phyloP scores from a whole-genome alignment of 1,139 yeast species.

The Candida dubliniensis region DNA sequence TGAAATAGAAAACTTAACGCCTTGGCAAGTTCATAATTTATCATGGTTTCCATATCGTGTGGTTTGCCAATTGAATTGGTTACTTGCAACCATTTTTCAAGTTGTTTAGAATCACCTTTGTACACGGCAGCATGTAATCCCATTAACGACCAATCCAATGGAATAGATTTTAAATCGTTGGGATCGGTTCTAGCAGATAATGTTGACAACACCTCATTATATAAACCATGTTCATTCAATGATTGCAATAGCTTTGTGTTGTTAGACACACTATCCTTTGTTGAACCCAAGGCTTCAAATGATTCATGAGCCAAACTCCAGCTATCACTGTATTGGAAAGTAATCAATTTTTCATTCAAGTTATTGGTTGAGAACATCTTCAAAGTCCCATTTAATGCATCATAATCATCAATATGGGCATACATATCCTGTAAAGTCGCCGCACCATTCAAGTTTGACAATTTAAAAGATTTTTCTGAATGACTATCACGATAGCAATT shows the following conservation, averaged over 20 bases:
- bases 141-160: conserved; percentile 58
- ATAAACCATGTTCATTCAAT: conserved; percentile 41
- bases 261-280: conserved; percentile 29
- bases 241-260: conserved; percentile 41
- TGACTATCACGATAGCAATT: conserved; percentile 57
- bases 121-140: conserved; percentile 77
- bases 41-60: conserved; percentile 54
- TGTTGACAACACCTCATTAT: conserved; percentile 41
- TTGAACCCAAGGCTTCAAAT: conserved; percentile 63
- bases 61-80: conserved; percentile 37
- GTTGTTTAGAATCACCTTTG: conserved; percentile 53
- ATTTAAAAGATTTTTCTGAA: conserved; percentile 24
- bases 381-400: conserved; percentile 84
- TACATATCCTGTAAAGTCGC: conserved; percentile 73
- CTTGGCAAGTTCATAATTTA: conserved; percentile 66
- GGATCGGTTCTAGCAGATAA: conserved; percentile 30
- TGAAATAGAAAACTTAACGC: conserved; percentile 49
- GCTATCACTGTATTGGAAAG: conserved; percentile 81
- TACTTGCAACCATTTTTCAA: conserved; percentile 57
- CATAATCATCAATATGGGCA: conserved; percentile 84
- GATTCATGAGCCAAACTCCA: conserved; percentile 91
- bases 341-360: conserved; percentile 68
- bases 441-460: conserved; percentile 42
- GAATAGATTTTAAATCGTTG: conserved; percentile 26
- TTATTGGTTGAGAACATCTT: conserved; percentile 70